phyloP scores from a whole-genome alignment of 1,284 basidiomycete genomes.

The Puccinia coronata region DNA sequence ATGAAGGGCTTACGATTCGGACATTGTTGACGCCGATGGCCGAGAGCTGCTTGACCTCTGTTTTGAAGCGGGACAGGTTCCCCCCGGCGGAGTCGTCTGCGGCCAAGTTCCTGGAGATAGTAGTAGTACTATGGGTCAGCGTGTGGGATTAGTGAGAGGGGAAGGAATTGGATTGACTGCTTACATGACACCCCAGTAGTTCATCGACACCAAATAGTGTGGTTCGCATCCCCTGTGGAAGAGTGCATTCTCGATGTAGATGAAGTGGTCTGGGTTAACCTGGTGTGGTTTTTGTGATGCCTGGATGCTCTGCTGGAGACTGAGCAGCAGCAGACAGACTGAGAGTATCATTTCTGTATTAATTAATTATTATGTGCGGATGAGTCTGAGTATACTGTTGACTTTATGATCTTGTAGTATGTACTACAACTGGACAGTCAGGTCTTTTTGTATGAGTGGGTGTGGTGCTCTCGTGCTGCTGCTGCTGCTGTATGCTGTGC shows the following conservation, averaged over 20 bases:
- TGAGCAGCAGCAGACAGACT: neutral
- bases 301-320: neutral
- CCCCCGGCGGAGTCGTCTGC: constrained; percentile 52
- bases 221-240: constrained; percentile 30
- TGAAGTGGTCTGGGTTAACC: constrained; percentile 15
- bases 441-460: too few relatives aligned
- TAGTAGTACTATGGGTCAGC: constrained; percentile 50
- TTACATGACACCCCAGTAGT: constrained; percentile 47
- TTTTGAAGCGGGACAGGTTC: constrained; percentile 50
- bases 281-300: neutral
- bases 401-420: too few relatives aligned
- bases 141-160: neutral
- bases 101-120: constrained; percentile 55
- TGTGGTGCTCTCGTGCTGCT: too few relatives aligned
- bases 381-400: too few relatives aligned
- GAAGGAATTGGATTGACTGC: neutral
- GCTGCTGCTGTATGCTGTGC: too few relatives aligned
- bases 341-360: too few relatives aligned
- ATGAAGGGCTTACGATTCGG: constrained; percentile 53
- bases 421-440: too few relatives aligned
- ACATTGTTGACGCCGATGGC: constrained; percentile 53
- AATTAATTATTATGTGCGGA: too few relatives aligned
- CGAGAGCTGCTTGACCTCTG: constrained; percentile 53
- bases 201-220: constrained; percentile 45
- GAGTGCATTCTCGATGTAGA: constrained; percentile 33